Base-by-base conservation (phyloP, 2,329 filamentous ascomycete genomes). In the Verticillium klebahnii region DNA sequence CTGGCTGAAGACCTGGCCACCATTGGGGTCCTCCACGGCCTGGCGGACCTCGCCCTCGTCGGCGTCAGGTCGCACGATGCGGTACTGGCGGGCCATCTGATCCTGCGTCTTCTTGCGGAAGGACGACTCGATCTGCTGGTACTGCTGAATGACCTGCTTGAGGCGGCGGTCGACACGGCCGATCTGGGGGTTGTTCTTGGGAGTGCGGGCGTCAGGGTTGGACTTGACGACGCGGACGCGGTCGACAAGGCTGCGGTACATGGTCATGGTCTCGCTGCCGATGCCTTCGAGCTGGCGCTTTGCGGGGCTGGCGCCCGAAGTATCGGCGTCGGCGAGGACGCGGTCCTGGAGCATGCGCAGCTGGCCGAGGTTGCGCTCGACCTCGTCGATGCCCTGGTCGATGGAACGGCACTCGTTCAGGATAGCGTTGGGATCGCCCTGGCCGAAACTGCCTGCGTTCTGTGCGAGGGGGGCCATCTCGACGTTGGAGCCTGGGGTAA, bases 71-170 rank as follows among this genome's bases (percentile, higher is more conserved):
- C 88, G 85, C 61, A 95, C 93, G 72, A 98, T 97, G 63, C 90
- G 86, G 77, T 96, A 97, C 74, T 97, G 93, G 61, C 95, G 86
- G 67, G 88, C 90, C 78, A 96, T 91, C 76, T 96, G 92, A 58
- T 92, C 90, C 73, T 91, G 85, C 36, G 92, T 87, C 68, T 89
- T 88, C 76, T 90, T 90, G 72, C 90, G 86, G 82, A 93, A 97
- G 25, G 88, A 84, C 1, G 86, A 86, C 76, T 98, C 93, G 61
- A 92, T 82, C 67, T 87, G 83, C 76, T 95, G 92, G 80, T 93
- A 97, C 64, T 87, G 80, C 68, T 91, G 86, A 74, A 97, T 94
- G 63, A 91, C 91, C 55, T 84, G 80, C 80, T 94, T 93, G 68
- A 97, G 82, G 61, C 89, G 85, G 59, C 90, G 85, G 74, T 96